Base-by-base conservation (phyloP, 129 eudicot species). In the Oenanthe sinensis region DNA sequence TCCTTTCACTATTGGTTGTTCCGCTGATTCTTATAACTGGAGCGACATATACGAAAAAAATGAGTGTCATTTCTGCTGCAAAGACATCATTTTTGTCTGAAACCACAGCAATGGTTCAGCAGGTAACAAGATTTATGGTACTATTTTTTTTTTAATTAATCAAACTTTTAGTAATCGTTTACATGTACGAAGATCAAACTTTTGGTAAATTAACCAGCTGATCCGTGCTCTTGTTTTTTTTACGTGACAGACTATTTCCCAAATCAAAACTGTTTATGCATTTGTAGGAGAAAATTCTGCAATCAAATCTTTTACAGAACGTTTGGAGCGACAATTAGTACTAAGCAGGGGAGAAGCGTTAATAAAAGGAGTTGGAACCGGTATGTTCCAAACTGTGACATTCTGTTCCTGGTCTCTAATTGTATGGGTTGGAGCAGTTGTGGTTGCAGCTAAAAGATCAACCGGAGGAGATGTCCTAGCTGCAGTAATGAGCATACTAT, bases 391-490 rank as follows among this genome's bases (percentile, higher is more conserved):
- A 55, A 84, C 89, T 8, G 92, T 89, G 54, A 89, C 91, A 19
- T 92, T 89, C 86, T 84, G 92, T 86, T 89, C 97, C 20, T 92
- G 97, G 97, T 88, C 97, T 78, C 87, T 92, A 58, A 92, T 92
- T 55, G 97, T 92, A 68, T 92, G 95, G 95, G 85, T 89, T 79
- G 97, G 97, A 82, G 97, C 97, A 43, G 47, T 85, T 75, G 95
- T 92, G 78, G 95, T 89, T 75, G 86, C 75, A 74, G 88, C 92
- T 33, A 85, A 81, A 78, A 85, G 90, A 86, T 85, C 97, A 58
- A 82, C 83, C 14, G 97, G 97, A 76, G 97, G 95, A 26, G 92
- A 90, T 75, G 97, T 92, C 40, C 88, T 92, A 43, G 95, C 97
- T 82, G 97, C 97, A 24, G 97, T 92, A 30, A 89, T 92, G 97